These are phyloP conservation scores for Coemansia sp. DNA, from an alignment of 192 early-diverging fungal genomes.

Conservation along the genomic window DNA sequence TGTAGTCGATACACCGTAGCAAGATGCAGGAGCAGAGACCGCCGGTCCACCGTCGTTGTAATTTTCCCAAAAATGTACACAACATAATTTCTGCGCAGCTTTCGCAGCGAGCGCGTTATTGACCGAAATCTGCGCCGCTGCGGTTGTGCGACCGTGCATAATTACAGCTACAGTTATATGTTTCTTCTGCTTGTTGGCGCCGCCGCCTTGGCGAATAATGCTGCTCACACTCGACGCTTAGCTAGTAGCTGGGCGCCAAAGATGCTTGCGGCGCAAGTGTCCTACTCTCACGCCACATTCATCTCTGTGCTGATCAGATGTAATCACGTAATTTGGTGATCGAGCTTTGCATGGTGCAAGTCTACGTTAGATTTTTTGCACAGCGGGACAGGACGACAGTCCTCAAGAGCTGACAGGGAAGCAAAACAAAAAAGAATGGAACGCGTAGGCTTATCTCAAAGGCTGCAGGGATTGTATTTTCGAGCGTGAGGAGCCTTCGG, in stretches of 20 bases:
- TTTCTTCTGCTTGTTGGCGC: neutral
- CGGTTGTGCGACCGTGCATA: neutral
- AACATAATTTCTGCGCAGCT: neutral
- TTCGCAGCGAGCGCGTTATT: neutral
- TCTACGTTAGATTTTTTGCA: too few species aligned
- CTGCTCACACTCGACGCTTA: neutral
- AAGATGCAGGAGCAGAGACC: neutral
- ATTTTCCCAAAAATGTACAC: slow-evolving; percentile 1
- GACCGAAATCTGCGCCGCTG: neutral
- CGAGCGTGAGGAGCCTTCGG: neutral
- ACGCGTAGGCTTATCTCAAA: too few species aligned
- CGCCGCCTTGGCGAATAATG: neutral
- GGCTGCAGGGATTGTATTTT: too few species aligned
- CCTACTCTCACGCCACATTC: neutral
- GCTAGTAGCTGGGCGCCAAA: neutral
- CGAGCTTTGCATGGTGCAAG: neutral
- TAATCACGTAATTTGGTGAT: neutral
- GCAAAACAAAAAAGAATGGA: too few species aligned
- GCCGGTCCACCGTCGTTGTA: neutral
- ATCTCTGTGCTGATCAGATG: neutral
- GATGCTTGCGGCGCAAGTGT: neutral
- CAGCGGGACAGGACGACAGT: too few species aligned
- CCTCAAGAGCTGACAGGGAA: too few species aligned
- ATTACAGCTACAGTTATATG: neutral
- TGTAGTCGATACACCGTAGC: neutral